Conservation (phyloP, 1,284 basidiomycete genomes). For the Xerocomus tenax region DNA sequence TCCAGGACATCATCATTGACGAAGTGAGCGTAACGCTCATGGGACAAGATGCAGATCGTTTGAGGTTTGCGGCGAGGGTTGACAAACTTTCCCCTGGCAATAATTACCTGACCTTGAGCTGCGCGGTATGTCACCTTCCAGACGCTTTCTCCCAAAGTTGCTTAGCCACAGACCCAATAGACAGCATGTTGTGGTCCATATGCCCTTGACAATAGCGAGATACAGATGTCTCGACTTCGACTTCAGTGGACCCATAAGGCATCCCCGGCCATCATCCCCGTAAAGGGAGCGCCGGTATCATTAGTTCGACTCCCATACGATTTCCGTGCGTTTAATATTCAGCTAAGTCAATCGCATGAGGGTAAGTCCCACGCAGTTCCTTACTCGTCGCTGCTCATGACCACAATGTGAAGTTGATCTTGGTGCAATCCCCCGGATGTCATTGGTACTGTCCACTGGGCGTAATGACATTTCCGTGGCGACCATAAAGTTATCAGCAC, state of each 20-base stretch:
- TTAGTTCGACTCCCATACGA: constrained; percentile 56
- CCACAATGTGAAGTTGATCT: constrained; percentile 45
- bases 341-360: constrained; percentile 49
- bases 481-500: constrained; percentile 45
- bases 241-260: constrained; percentile 51
- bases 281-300: constrained; percentile 28
- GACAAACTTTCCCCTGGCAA: constrained; percentile 45
- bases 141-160: not conserved
- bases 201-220: constrained; percentile 50
- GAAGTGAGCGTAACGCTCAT: constrained; percentile 44
- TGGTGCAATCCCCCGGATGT: constrained; percentile 47
- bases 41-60: constrained; percentile 51
- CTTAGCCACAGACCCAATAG: constrained; percentile 33
- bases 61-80: constrained; percentile 40
- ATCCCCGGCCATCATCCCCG: constrained; percentile 16
- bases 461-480: constrained; percentile 52
- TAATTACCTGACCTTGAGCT: constrained; percentile 51
- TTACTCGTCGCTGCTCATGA: constrained; percentile 1
- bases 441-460: constrained; percentile 53
- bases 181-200: constrained; percentile 57
- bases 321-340: constrained; percentile 49
- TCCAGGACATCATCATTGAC: constrained; percentile 43
- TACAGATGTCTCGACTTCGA: constrained; percentile 48
- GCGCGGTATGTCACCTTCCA: constrained; percentile 47
- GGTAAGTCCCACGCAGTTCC: constrained; percentile 38